Evolutionary conservation across 129 eudicot species (phyloP).

Genomic region (Saposhnikovia divaricata): DNA sequence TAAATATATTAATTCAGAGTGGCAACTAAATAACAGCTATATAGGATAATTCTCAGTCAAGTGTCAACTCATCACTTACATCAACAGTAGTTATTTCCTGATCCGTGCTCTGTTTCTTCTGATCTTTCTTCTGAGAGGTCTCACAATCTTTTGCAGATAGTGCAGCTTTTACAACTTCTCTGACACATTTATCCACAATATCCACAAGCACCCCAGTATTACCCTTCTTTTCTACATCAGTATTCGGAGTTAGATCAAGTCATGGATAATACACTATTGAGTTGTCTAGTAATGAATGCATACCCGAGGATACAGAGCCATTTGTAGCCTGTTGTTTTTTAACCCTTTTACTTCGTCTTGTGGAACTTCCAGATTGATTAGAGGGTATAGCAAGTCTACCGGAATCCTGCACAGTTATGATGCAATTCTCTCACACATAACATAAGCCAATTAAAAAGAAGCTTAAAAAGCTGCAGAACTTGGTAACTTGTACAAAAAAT

Average conservation of each 20-base stretch:
- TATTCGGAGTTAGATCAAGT: not conserved
- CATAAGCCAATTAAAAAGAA: not conserved
- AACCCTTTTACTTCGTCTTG: not conserved
- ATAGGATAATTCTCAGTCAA: not conserved
- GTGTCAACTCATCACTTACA: not conserved
- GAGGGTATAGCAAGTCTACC: no score
- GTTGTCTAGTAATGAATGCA: not conserved
- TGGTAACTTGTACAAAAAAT: not conserved
- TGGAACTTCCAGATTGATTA: not conserved
- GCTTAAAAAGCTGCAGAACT: not conserved
- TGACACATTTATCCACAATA: not conserved
- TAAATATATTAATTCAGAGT: not conserved
- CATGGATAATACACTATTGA: not conserved
- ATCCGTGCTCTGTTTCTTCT: not conserved
- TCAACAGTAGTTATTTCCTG: not conserved
- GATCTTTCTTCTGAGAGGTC: not conserved
- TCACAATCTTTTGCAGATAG: not conserved
- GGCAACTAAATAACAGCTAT: not conserved
- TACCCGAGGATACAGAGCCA: not conserved
- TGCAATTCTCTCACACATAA: not conserved
- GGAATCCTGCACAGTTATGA: slow-evolving; percentile 3
- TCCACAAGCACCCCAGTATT: not conserved
- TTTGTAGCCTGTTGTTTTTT: not conserved
- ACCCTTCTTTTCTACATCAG: not conserved
- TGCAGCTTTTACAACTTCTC: not conserved